Conservation (phyloP, 2,329 filamentous ascomycete genomes). For the Drechslera avenae region DNA sequence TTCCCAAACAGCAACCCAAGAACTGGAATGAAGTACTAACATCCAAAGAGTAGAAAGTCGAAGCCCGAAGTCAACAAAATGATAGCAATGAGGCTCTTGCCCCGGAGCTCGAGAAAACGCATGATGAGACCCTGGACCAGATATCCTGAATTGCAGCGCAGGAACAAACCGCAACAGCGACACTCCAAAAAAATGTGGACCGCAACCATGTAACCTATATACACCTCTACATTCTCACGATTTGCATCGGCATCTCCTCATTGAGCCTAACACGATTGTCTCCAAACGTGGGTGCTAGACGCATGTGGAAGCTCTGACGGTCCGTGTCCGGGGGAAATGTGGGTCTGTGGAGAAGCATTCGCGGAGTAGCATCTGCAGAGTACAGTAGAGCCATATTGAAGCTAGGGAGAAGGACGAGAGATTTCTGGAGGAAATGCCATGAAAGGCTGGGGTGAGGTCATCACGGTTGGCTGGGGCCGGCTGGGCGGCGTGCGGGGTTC, state of each 20-base stretch:
- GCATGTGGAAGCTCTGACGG: neutral
- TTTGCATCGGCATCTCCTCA: slow-evolving; percentile 12
- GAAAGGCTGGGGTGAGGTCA: slow-evolving; percentile 3
- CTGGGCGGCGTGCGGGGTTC: slow-evolving; percentile 14
- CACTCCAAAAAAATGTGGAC: neutral
- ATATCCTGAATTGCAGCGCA: neutral
- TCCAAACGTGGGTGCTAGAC: neutral
- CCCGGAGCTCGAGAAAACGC: slow-evolving; percentile 17
- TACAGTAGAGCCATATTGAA: neutral
- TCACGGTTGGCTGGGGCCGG: slow-evolving; percentile 3
- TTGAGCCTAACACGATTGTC: slow-evolving; percentile 4
- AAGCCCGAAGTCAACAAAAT: slow-evolving; percentile 22
- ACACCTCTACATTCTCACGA: neutral
- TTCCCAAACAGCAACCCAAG: no score
- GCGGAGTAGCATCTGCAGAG: slow-evolving; percentile 7
- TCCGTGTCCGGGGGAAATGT: slow-evolving; percentile 16
- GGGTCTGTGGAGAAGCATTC: slow-evolving; percentile 9
- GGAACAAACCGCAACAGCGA: neutral
- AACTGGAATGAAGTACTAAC: slow-evolving; percentile 2
- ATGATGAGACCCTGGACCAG: slow-evolving; percentile 1
- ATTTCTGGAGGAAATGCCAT: neutral
- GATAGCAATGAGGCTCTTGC: slow-evolving; percentile 20
- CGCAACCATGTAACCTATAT: slow-evolving; percentile 6
- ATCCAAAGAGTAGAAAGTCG: slow-evolving; percentile 23
- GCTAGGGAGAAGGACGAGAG: neutral